Base-by-base conservation (phyloP, 2,329 filamentous ascomycete genomes). In the Aplosporella prunicola region DNA sequence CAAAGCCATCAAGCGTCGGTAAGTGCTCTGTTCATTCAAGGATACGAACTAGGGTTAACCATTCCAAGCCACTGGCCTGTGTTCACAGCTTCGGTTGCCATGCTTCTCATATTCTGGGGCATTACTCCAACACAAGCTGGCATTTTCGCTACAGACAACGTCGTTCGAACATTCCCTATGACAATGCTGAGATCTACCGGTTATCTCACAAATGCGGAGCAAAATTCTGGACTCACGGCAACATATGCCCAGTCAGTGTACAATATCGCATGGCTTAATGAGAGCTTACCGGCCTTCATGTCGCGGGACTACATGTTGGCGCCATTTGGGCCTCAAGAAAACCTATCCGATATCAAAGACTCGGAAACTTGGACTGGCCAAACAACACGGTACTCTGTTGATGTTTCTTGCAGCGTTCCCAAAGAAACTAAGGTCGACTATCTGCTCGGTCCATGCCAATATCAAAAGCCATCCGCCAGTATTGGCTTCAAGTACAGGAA, bases 61-160 rank as follows among this genome's bases (percentile, higher is more conserved):
- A 11, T 23, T 14, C 9, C 15, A 18, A 71, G 66, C 4, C 71
- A 78, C 34, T 77, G 71, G 73, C 45, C 61, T 0, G 68, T 74
- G 0, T 70, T 75, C 29, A 62, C 62, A 10, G 61, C 64, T 0
- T 69, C 69, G 0, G 55, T 60, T 0, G 57, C 64, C 0, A 65
- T 74, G 44, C 52, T 78, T 0, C 29, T 74, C 0, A 61, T 77
- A 0, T 70, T 72, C 3, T 76, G 69, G 69, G 54, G 64, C 0
- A 43, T 79, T 0, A 76, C 73, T 0, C 74, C 74, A 0, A 45
- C 69, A 0, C 72, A 77, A 46, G 66, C 70, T 17, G 66, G 71
- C n/a, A 63, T 77, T 0, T 69, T 78, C 5, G 66, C 68, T 0
- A 60, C 55, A 0, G 48, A 50, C 0, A 48, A 47, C 0, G 49